Conservation (phyloP, 345 rosid genomes). For the Arabis alpina region DNA sequence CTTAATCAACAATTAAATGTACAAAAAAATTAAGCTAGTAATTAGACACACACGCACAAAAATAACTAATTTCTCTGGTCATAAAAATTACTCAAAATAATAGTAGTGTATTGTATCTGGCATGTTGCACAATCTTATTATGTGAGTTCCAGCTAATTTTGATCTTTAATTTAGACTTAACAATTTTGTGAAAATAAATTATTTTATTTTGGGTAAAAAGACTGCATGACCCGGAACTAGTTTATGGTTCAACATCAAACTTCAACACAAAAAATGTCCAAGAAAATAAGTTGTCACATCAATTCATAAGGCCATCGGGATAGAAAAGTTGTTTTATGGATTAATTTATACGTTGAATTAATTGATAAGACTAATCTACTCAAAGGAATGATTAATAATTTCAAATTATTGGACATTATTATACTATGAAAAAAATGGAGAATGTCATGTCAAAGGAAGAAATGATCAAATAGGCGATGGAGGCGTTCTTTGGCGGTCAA, state of each 20-base stretch:
- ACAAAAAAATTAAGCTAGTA: not conserved
- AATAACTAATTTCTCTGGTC: not conserved
- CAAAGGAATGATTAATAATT: conserved; percentile 24
- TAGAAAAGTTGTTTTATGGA: conserved; percentile 1
- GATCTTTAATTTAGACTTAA: conserved; percentile 10
- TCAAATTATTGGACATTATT: conserved; percentile 29
- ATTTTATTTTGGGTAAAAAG: not conserved
- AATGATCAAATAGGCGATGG: conserved; percentile 29
- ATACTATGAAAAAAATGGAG: not conserved
- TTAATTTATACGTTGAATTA: conserved; percentile 19
- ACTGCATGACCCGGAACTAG: conserved; percentile 32
- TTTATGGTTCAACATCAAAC: conserved; percentile 19
- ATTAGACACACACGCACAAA: not conserved
- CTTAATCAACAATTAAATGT: conserved; percentile 18
- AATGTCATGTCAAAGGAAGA: conserved; percentile 9
- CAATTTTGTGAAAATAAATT: not conserved
- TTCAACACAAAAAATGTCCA: not conserved
- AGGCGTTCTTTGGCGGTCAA: conserved; percentile 37
- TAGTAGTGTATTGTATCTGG: conserved; percentile 17
- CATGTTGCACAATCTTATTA: conserved; percentile 4
- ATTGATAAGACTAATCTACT: conserved; percentile 28
- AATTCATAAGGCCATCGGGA: conserved; percentile 11
- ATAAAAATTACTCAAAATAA: not conserved
- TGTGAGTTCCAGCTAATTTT: conserved; percentile 31
- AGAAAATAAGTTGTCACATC: conserved; percentile 19